These are phyloP conservation scores for Crithidia brevicula DNA, from an alignment of 208 protist species.

Conservation along the genomic window DNA sequence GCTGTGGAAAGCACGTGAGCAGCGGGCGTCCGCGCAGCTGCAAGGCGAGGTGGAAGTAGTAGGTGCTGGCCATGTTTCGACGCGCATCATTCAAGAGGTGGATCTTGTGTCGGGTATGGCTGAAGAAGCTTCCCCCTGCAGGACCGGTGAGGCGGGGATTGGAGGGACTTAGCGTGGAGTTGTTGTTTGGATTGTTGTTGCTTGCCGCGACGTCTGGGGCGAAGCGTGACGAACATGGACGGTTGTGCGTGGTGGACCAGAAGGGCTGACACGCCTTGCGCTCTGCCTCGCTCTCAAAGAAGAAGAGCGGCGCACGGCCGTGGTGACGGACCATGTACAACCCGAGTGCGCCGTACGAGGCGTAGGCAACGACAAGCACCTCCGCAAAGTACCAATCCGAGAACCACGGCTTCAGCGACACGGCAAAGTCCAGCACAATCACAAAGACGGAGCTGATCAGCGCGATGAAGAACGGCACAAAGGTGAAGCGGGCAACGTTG, in stretches of 20 bases:
- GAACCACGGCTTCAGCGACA: slow-evolving; percentile 70
- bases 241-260: slow-evolving; percentile 6
- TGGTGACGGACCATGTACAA: slow-evolving; percentile 30
- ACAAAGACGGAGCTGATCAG: slow-evolving; percentile 33
- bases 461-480: slow-evolving; percentile 49
- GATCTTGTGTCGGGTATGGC: too few relatives aligned
- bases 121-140: too few relatives aligned
- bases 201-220: background rate
- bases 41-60: slow-evolving; percentile 43
- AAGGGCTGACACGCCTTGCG: background rate
- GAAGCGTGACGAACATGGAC: background rate
- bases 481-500: slow-evolving; percentile 49
- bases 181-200: background rate
- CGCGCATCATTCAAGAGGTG: slow-evolving; percentile 31
- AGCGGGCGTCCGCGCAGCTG: slow-evolving; percentile 44
- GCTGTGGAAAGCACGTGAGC: slow-evolving; percentile 34
- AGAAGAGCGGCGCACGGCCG: slow-evolving; percentile 19
- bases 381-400: slow-evolving; percentile 52
- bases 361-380: slow-evolving; percentile 44
- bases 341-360: slow-evolving; percentile 20
- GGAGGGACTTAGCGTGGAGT: background rate
- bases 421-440: slow-evolving; percentile 41
- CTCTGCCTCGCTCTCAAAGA: slow-evolving; percentile 22
- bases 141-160: too few relatives aligned
- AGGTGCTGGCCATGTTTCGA: slow-evolving; percentile 33